Percentiles rank a stretch among this genome's conserved stretches.
These are phyloP conservation scores for Solanum sitiens DNA, from an alignment of 257 asterid genomes.

Conservation along the genomic window DNA sequence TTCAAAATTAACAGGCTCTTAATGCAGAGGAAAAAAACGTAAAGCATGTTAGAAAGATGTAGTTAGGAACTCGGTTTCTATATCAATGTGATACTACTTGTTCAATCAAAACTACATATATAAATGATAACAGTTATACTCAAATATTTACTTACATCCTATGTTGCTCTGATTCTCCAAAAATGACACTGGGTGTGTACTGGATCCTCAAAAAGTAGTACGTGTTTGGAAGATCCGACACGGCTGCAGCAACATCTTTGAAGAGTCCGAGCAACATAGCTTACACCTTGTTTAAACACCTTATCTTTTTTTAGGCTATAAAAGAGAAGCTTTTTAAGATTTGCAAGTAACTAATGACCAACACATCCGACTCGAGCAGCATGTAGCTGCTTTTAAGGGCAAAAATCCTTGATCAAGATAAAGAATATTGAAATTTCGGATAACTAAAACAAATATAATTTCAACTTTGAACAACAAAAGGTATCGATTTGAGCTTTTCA, in stretches of 20 bases:
- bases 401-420: neutral
- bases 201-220: too few relatives aligned
- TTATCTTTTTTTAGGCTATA: neutral
- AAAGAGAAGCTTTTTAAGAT: neutral
- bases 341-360: neutral
- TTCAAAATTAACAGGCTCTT: neutral
- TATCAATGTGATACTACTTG: neutral
- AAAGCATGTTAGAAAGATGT: neutral
- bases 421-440: neutral
- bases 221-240: too few relatives aligned
- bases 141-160: neutral
- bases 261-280: too few relatives aligned
- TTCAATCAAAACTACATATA: neutral
- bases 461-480: neutral
- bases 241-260: too few relatives aligned
- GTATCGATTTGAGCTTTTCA: neutral
- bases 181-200: too few relatives aligned
- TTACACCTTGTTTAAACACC: neutral
- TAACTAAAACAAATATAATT: neutral
- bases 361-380: neutral
- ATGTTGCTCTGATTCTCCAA: too few relatives aligned
- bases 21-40: neutral
- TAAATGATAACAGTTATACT: neutral
- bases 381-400: neutral
- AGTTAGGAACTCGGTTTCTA: neutral